phyloP scores from a whole-genome alignment of 2,329 filamentous ascomycete genomes.

The Botrytis pseudocinerea region DNA sequence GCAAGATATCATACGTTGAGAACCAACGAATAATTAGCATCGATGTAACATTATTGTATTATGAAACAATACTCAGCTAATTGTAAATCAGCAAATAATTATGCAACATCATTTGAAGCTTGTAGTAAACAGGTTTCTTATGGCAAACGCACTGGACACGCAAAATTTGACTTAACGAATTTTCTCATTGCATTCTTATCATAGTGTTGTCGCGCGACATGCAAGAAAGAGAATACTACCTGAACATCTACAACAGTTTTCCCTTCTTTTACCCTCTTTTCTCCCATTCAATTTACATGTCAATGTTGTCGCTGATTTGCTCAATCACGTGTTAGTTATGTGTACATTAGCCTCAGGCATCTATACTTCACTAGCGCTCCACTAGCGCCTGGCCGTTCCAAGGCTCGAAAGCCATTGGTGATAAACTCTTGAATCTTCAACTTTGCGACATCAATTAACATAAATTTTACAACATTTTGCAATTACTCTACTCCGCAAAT shows the following conservation, averaged over 20 bases:
- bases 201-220: background rate
- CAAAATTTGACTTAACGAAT: no score
- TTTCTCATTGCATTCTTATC: background rate
- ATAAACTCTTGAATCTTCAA: conserved; percentile 3
- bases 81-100: conserved; percentile 7
- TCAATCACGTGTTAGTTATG: background rate
- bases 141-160: background rate
- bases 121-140: background rate
- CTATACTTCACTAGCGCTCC: background rate
- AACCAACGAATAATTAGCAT: conserved; percentile 16
- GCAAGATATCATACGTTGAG: conserved; percentile 20
- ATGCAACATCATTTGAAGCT: background rate
- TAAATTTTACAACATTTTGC: background rate
- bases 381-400: conserved; percentile 5
- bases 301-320: no score
- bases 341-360: background rate
- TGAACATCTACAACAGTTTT: background rate
- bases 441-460: conserved; percentile 10
- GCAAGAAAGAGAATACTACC: background rate
- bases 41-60: conserved; percentile 23
- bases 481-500: background rate
- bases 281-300: no score
- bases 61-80: conserved; percentile 18
- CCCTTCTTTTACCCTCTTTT: background rate
- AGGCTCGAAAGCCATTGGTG: conserved; percentile 1